A percentile compares a stretch with the other conserved stretches of the same genome.
Conservation (phyloP, 257 asterid species). For the Forsythia viridissima region DNA sequence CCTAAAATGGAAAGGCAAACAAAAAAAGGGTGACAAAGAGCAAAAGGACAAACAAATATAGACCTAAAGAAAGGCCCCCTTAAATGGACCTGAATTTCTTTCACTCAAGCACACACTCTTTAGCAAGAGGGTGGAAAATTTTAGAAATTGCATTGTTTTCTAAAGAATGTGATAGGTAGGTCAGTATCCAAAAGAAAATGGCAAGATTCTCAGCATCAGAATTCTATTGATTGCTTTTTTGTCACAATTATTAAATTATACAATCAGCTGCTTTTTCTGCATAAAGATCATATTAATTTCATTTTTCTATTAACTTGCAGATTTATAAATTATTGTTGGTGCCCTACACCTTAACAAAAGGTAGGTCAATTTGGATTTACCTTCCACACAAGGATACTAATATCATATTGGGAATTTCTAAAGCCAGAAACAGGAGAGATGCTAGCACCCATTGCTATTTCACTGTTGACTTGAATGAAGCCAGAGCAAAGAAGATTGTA, state of each 20-base stretch:
- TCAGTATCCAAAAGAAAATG: slow-evolving; percentile 15
- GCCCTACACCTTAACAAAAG: slow-evolving; percentile 21
- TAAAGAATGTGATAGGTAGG: no score
- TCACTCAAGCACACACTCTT: background rate
- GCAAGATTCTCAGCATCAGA: slow-evolving; percentile 44
- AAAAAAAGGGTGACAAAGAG: background rate
- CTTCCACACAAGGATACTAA: slow-evolving; percentile 89
- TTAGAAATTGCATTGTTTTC: background rate
- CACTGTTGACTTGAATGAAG: slow-evolving; percentile 83
- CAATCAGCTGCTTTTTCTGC: slow-evolving; percentile 20
- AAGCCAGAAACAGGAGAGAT: slow-evolving; percentile 81
- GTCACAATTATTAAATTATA: slow-evolving; percentile 20
- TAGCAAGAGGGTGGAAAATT: background rate
- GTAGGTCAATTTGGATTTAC: slow-evolving; percentile 47
- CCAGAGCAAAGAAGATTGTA: slow-evolving; percentile 92
- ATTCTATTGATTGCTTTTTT: slow-evolving; percentile 27
- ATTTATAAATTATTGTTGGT: slow-evolving; percentile 15
- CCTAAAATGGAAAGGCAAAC: slow-evolving; percentile 39
- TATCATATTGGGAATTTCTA: slow-evolving; percentile 72
- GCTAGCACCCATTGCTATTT: slow-evolving; percentile 96
- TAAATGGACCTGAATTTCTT: background rate
- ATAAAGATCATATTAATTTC: slow-evolving; percentile 15
- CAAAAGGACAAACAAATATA: background rate
- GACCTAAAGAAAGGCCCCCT: background rate
- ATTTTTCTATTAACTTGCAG: slow-evolving; percentile 1